These are phyloP conservation scores for Solanum tarapatanum DNA, from an alignment of 257 asterid species.

Conservation along the genomic window DNA sequence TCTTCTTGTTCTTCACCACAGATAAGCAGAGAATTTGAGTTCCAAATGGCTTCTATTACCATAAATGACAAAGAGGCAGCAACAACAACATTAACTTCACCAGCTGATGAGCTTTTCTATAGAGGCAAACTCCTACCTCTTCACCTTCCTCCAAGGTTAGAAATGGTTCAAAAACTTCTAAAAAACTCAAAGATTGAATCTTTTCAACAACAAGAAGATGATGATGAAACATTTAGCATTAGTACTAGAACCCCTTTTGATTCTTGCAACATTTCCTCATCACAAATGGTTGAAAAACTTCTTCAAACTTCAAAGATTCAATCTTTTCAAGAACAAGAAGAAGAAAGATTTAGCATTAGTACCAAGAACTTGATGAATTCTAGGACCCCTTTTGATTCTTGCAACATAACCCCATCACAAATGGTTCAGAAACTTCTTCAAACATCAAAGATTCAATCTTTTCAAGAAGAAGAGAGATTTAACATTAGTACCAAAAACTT, in stretches of 20 bases:
- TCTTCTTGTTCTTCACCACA: conserved; percentile 17
- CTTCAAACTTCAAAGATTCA: conserved; percentile 5
- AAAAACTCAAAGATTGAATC: conserved; percentile 1
- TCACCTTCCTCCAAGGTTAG: conserved; percentile 53
- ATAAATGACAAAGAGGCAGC: conserved; percentile 3
- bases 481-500: not conserved
- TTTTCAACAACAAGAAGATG: not conserved
- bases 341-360: not conserved
- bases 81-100: conserved; percentile 21
- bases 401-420: not conserved
- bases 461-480: conserved; percentile 1
- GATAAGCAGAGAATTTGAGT: conserved; percentile 46
- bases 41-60: conserved; percentile 42
- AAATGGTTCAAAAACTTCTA: conserved; percentile 43
- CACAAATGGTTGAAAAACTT: not conserved
- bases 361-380: not conserved
- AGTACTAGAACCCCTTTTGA: not conserved
- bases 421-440: not conserved
- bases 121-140: conserved; percentile 89
- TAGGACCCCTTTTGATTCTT: not conserved
- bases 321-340: conserved; percentile 1
- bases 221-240: not conserved
- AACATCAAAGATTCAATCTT: conserved; percentile 3
- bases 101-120: conserved; percentile 88
- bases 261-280: not conserved